Evolutionary conservation across 306 rosid species (phyloP).

Genomic region (Citrullus amarus): DNA sequence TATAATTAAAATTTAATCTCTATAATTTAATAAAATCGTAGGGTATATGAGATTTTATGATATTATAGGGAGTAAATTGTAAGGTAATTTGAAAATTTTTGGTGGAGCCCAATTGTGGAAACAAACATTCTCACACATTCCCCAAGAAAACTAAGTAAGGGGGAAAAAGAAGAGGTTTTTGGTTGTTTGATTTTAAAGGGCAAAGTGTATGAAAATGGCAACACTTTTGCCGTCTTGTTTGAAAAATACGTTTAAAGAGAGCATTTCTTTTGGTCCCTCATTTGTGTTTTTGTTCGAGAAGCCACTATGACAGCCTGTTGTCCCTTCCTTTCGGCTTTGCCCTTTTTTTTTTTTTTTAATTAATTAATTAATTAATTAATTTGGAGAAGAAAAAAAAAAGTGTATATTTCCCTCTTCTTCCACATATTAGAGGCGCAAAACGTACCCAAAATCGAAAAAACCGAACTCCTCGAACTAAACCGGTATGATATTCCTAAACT

Average conservation of each 20-base stretch:
- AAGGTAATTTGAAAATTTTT: background rate
- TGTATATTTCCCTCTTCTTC: background rate
- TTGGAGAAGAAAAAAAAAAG: background rate
- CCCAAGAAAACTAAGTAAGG: background rate
- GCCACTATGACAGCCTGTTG: background rate
- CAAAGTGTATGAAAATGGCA: background rate
- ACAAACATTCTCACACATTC: background rate
- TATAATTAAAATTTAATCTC: too few relatives aligned
- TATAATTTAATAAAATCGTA: too few relatives aligned
- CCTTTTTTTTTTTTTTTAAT: background rate
- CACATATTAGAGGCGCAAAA: too few relatives aligned
- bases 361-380: too few relatives aligned
- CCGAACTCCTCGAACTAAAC: background rate
- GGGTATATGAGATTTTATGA: too few relatives aligned
- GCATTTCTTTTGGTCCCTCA: background rate
- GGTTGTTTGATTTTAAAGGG: background rate
- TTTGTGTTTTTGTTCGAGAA: background rate
- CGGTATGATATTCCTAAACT: background rate
- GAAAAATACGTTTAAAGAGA: background rate
- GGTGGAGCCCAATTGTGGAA: background rate
- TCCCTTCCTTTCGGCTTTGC: constrained; percentile 1
- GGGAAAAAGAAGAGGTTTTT: background rate
- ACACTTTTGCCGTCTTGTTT: background rate
- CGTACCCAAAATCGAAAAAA: background rate
- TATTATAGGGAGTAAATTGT: too few relatives aligned